phyloP scores from a whole-genome alignment of 768 basidiomycete genomes.

The Termitomyces sp. region DNA sequence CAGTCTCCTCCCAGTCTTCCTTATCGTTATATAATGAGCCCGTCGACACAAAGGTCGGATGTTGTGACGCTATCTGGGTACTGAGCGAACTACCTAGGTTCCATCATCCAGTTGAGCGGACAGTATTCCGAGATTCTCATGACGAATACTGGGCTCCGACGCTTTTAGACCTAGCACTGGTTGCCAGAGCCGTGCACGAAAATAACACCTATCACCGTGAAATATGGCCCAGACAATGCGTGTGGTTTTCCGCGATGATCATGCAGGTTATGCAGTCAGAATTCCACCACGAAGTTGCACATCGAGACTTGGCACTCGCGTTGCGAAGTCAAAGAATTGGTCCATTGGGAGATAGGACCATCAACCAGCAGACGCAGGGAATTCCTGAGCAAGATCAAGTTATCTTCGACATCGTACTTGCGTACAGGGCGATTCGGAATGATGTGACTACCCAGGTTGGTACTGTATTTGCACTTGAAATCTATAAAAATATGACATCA shows the following conservation, averaged over 20 bases:
- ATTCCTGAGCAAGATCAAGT: constrained; percentile 7
- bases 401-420: constrained; percentile 1
- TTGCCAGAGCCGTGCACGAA: constrained; percentile 8
- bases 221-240: constrained; percentile 10
- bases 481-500: background rate
- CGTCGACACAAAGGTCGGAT: background rate
- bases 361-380: constrained; percentile 1
- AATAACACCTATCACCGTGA: constrained; percentile 7
- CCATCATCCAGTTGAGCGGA: constrained; percentile 6
- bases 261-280: constrained; percentile 9
- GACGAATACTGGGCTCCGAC: constrained; percentile 5
- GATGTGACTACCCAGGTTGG: constrained; percentile 9
- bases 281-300: constrained; percentile 6
- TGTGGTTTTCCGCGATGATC: constrained; percentile 11
- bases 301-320: constrained; percentile 7
- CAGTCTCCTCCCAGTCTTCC: constrained; percentile 4
- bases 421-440: constrained; percentile 2
- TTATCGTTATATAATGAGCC: constrained; percentile 5
- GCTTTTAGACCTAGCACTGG: constrained; percentile 10
- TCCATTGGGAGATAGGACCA: background rate
- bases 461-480: background rate
- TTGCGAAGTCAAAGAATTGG: constrained; percentile 10
- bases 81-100: constrained; percentile 5
- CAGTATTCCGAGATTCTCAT: constrained; percentile 6
- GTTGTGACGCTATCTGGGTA: constrained; percentile 9